Base-by-base conservation (phyloP, 2,329 filamentous ascomycete genomes). In the Nemania sp. region DNA sequence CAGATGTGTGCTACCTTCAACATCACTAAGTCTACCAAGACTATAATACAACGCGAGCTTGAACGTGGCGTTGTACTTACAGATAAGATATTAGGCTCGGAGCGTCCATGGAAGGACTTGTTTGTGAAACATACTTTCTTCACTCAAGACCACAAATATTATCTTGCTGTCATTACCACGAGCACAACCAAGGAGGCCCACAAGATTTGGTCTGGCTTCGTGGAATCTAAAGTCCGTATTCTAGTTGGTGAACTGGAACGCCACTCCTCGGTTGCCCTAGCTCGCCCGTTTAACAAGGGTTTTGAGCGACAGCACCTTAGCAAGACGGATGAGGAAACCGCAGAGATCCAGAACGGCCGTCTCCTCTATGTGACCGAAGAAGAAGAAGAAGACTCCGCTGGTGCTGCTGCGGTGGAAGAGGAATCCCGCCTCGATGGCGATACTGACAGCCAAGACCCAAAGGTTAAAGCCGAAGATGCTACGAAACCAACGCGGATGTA, bases 1-100 rank as follows among this genome's bases (percentile, higher is more conserved):
- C 97, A 94, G 57, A 98, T 98, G 94, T 98, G 96, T 79, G 92
- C 96, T 1, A 98, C 96, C 0, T 96, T 97, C 83, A 98, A 97
- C 76, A 91, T 99, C 68, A 94, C 92, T 2, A 85, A 88, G 72
- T 98, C 95, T 0, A 97, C 94, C 1, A 93, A 94, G 83, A 84
- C 88, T 6, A 89, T 98, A 57, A 94, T 99, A 76, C 88, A 93
- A 72, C 87, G 90, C 54, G 96, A 99, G 78, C 87, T 98, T 22
- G 86, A 90, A 70, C 89, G 93, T 43, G 96, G 91, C 5, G 88
- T 90, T 59, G 86, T 92, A 59, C 91, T 98, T 62, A 89, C 93
- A 10, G 90, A 92, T 70, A 88, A 89, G 73, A 97, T 99, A 69
- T 91, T 95, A 81, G 79, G 86, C 35, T 93, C 92, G 64, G 92